These are phyloP conservation scores for Sugiyamaella neomexicana DNA, from an alignment of 1,139 yeast genomes.

Conservation along the genomic window DNA sequence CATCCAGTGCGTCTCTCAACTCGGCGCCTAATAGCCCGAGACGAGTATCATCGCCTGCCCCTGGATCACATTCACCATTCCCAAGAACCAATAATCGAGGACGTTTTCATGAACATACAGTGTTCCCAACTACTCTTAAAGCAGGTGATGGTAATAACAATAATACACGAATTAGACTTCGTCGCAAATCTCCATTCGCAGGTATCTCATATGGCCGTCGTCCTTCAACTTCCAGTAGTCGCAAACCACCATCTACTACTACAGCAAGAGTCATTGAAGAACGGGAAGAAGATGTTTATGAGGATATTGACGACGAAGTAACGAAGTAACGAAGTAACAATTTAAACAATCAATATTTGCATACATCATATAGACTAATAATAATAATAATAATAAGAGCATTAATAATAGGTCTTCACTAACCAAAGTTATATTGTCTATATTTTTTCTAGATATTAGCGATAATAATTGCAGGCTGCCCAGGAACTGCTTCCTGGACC, in stretches of 20 bases:
- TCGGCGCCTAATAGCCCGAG: slow-evolving; percentile 29
- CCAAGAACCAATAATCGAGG: slow-evolving; percentile 21
- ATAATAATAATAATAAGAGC: not conserved
- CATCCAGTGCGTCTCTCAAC: slow-evolving; percentile 35
- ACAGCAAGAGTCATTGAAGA: slow-evolving; percentile 24
- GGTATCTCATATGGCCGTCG: slow-evolving; percentile 17
- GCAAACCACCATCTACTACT: slow-evolving; percentile 7
- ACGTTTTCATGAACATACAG: slow-evolving; percentile 32
- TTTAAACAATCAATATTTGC: not conserved
- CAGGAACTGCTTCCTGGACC: slow-evolving; percentile 85
- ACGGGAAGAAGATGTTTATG: slow-evolving; percentile 21
- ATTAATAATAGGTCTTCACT: slow-evolving; percentile 9
- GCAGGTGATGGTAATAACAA: not conserved
- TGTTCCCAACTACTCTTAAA: slow-evolving; percentile 19
- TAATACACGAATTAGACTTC: slow-evolving; percentile 3
- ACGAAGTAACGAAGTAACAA: slow-evolving; percentile 8
- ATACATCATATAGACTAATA: not conserved
- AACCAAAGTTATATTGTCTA: slow-evolving; percentile 12
- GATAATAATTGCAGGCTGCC: slow-evolving; percentile 83
- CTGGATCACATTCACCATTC: slow-evolving; percentile 18
- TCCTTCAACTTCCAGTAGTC: slow-evolving; percentile 9
- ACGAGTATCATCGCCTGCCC: slow-evolving; percentile 20
- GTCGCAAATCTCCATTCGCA: slow-evolving; percentile 17
- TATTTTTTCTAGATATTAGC: slow-evolving; percentile 47
- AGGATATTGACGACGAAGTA: slow-evolving; percentile 17